A percentile compares a stretch with the other conserved stretches of the same genome.
phyloP scores from a whole-genome alignment of 352 stramenopile species.

The Pythium vanterpoolii region DNA sequence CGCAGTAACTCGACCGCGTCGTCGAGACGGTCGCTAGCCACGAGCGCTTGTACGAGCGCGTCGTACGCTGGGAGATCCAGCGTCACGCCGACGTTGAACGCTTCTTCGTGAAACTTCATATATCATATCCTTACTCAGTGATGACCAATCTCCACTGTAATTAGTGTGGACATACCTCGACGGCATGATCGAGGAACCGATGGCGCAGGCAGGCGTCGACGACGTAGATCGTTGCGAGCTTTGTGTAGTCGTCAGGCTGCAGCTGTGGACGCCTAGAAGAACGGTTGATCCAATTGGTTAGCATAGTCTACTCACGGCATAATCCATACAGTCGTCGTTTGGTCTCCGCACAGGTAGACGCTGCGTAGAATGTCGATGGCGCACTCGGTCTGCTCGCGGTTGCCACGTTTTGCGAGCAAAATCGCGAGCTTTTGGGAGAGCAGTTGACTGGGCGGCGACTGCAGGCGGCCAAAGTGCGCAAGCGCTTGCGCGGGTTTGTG shows the following conservation, averaged over 20 bases:
- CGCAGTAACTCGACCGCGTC: constrained; percentile 26
- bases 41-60: constrained; percentile 25
- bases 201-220: constrained; percentile 36
- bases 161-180: constrained; percentile 20
- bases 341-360: constrained; percentile 30
- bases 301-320: no score
- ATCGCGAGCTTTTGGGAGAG: constrained; percentile 33
- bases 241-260: constrained; percentile 31
- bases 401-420: constrained; percentile 27
- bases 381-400: constrained; percentile 14
- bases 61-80: constrained; percentile 34
- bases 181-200: constrained; percentile 19
- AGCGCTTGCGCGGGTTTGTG: constrained; percentile 20
- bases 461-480: constrained; percentile 23
- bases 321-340: no score
- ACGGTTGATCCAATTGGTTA: no score
- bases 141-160: neutral
- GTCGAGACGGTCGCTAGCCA: constrained; percentile 24
- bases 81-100: constrained; percentile 28
- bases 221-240: constrained; percentile 34
- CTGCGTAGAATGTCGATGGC: constrained; percentile 26
- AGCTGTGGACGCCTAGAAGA: constrained; percentile 13
- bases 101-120: constrained; percentile 33
- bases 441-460: constrained; percentile 17
- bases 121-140: neutral